Base-by-base conservation (phyloP, 2,329 filamentous ascomycete genomes). In the Ophiostoma sp. region DNA sequence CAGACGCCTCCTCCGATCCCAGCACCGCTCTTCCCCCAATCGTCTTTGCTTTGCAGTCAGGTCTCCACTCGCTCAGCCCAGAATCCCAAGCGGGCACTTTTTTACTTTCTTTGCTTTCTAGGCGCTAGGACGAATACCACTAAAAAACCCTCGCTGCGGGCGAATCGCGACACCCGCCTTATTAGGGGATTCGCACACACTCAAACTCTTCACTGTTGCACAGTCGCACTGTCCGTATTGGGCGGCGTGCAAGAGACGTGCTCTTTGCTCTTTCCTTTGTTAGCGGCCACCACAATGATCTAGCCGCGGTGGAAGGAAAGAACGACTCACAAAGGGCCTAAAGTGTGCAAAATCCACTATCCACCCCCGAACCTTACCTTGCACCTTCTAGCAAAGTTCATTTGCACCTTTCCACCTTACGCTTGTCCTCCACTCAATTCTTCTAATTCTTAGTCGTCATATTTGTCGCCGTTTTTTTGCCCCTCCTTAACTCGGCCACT, bases 401-500 rank as follows among this genome's bases (percentile, higher is more conserved):
- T 36, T 28, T 68, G 64, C 25, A 19, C 64, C 25, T 68, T 68
- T 68, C 63, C 59, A 39, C 19, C 59, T 17, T 39, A 22, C 7
- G 19, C 59, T 63, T 33, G 59, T 63, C 55, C 36, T 48, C 71
- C 74, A 69, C 57, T 59, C 63, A 72, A 63, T 64, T 52, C 22
- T 31, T 72, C n/a, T n/a, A 48, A 48, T 19, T 48, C 42, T 48
- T 42, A 66, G 74, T 72, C 75, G 68, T 73, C 71, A 73, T 72
- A 71, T 74, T 72, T 61, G 57, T 69, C 50, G n/a, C 42, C 55
- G 17, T 61, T 70, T 75, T 64, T 74, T 75, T 74, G 74, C 75
- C 75, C 75, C 73, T 75, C 75, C 55, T 55, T 72, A 68, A 73
- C 73, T 75, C 72, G 66, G 72, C 61, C 74, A 57, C 69, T 66